Evolutionary conservation across 257 asterid genomes (phyloP), one percentile per base, ranked within the genome.

Genomic region (Fraxinus pennsylvanica): DNA sequence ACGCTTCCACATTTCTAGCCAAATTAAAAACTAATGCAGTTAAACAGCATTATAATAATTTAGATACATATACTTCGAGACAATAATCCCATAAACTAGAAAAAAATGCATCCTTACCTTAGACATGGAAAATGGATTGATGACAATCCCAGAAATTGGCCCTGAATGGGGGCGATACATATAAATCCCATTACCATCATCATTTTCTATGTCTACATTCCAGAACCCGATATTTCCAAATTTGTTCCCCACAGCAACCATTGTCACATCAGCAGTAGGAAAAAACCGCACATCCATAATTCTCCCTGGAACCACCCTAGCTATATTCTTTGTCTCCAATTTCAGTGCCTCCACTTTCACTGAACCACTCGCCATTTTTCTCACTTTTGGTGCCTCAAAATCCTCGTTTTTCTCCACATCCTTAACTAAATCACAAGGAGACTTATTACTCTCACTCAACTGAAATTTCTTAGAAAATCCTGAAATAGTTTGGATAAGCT

Each of bases 231-330:
- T 15, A 80, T 93, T 87, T 61, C 98, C 99, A 81, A 50, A 85
- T 78, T 90, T 91, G 86, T 95, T 89, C 38, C 99, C 99, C 22
- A 74, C 98, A n/a, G 82, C 97, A 52, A 91, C 87, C 90, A 93
- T 83, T 68, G 78, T 86, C 84, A 86, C 80, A 76, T 83, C 90
- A 38, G 61, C 30, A n/a, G 94, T 86, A 8, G 97, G 99, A 15
- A 89, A 89, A 78, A 91, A 90, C 81, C 76, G 84, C 84, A 93
- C 74, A 78, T 78, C 88, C 86, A 89, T 78, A 77, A 95, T 91
- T 81, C 91, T 87, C 61, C 98, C 96, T 0, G 90, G 94, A 71
- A 93, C 93, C 82, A 93, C 74, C 21, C 96, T 87, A 22, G 98
- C 96, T 68, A 93, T 61, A 85, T 90, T 88, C 41, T 90, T 87